These are phyloP conservation scores for Sarocladium oryzae DNA, from an alignment of 2,329 filamentous ascomycete genomes.

Conservation along the genomic window DNA sequence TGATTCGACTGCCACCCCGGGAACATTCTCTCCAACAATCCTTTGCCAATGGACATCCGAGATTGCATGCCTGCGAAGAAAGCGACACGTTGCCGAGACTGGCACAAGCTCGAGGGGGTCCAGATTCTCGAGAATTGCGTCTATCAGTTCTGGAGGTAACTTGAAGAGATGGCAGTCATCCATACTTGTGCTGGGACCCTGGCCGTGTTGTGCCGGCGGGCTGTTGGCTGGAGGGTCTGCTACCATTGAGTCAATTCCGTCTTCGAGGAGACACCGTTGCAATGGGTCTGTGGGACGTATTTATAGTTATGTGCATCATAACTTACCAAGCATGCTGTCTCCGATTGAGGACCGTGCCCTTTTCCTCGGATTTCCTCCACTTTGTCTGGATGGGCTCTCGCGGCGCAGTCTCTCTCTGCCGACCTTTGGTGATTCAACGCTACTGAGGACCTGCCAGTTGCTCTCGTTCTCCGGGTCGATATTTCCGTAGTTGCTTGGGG, in stretches of 20 bases:
- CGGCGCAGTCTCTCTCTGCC: not conserved
- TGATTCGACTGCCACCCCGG: constrained; percentile 43
- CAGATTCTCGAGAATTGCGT: constrained; percentile 63
- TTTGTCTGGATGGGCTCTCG: constrained; percentile 6
- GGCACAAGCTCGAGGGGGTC: constrained; percentile 55
- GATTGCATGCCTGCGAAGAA: constrained; percentile 50
- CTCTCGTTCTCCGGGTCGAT: constrained; percentile 30
- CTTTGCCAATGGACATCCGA: constrained; percentile 68
- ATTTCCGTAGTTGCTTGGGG: constrained; percentile 23
- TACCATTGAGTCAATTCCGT: too few species aligned
- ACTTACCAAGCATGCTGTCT: not conserved
- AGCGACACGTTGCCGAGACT: constrained; percentile 54
- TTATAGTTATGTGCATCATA: too few species aligned
- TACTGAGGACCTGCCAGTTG: constrained; percentile 23
- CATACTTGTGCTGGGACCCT: not conserved
- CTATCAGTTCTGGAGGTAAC: constrained; percentile 70
- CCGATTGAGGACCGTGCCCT: not conserved
- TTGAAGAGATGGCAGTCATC: constrained; percentile 32
- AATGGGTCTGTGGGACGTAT: too few species aligned
- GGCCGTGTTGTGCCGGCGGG: not conserved
- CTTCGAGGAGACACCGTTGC: too few species aligned
- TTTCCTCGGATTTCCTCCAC: not conserved
- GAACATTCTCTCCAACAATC: constrained; percentile 63
- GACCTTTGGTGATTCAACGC: constrained; percentile 15
- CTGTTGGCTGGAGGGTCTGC: too few species aligned